Percentiles rank a stretch among this genome's conserved stretches.
These are phyloP conservation scores for Apiospora koreana DNA, from an alignment of 2,329 filamentous ascomycete genomes.

Conservation along the genomic window DNA sequence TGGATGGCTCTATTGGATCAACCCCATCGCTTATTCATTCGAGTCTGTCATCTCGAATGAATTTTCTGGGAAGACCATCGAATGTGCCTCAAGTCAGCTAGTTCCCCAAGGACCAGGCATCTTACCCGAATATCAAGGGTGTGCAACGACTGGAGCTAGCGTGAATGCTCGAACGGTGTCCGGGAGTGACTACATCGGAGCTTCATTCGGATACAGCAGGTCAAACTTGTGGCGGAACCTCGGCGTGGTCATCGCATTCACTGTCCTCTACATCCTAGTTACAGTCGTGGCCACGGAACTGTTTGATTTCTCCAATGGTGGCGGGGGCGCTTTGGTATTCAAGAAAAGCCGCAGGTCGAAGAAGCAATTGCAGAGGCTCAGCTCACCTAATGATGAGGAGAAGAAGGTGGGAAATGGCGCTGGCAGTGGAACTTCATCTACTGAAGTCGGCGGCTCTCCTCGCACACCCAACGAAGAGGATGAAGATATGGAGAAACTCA, in stretches of 20 bases:
- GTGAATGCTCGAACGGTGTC: constrained; percentile 49
- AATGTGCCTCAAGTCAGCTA: constrained; percentile 44
- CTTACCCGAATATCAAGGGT: constrained; percentile 51
- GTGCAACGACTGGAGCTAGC: constrained; percentile 53
- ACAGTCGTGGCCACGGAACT: constrained; percentile 71
- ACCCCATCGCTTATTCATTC: constrained; percentile 66
- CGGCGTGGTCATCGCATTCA: constrained; percentile 75
- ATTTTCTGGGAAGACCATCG: constrained; percentile 53
- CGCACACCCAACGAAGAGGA: constrained; percentile 23
- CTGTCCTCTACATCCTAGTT: constrained; percentile 70
- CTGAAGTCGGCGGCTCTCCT: constrained; percentile 19
- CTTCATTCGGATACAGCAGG: constrained; percentile 55
- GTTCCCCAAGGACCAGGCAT: constrained; percentile 46
- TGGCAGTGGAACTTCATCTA: constrained; percentile 27
- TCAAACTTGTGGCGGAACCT: constrained; percentile 74
- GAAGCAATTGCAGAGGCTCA: constrained; percentile 47
- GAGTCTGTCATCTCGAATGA: constrained; percentile 61
- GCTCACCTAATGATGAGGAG: constrained; percentile 57
- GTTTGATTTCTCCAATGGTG: constrained; percentile 61
- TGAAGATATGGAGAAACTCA: constrained; percentile 23
- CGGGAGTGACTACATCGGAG: constrained; percentile 56
- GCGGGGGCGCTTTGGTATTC: constrained; percentile 71
- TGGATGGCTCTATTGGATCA: constrained; percentile 66
- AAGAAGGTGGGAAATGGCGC: constrained; percentile 41
- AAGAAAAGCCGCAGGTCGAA: constrained; percentile 67